phyloP scores from a whole-genome alignment of 23 red algal species.

The Gracilaria caudata region DNA sequence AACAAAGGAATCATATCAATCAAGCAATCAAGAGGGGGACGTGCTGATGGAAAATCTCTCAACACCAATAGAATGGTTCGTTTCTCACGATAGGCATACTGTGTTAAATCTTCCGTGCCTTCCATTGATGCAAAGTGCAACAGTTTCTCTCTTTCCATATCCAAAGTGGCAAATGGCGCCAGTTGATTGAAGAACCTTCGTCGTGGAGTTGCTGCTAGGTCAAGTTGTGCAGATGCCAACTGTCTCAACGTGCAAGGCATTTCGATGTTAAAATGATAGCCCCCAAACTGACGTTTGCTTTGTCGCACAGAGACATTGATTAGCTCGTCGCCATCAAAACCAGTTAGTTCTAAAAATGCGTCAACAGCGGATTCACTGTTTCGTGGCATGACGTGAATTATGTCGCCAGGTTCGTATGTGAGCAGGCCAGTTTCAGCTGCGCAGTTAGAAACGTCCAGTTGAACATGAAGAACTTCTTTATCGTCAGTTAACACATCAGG shows the following conservation, averaged over 20 bases:
- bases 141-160: slow-evolving; percentile 62
- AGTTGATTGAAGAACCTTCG: slow-evolving; percentile 80
- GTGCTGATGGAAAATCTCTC: slow-evolving; percentile 87
- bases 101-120: slow-evolving; percentile 64
- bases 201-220: slow-evolving; percentile 66
- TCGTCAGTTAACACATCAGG: slow-evolving; percentile 49
- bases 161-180: slow-evolving; percentile 65
- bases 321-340: slow-evolving; percentile 38
- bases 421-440: slow-evolving; percentile 18
- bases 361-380: slow-evolving; percentile 66
- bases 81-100: slow-evolving; percentile 81
- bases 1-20: slow-evolving; percentile 82
- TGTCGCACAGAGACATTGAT: slow-evolving; percentile 36
- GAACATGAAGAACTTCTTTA: slow-evolving; percentile 81
- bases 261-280: slow-evolving; percentile 46
- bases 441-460: slow-evolving; percentile 33
- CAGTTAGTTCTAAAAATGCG: slow-evolving; percentile 69
- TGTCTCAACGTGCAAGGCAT: slow-evolving; percentile 69
- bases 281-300: slow-evolving; percentile 26
- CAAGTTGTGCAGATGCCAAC: slow-evolving; percentile 80
- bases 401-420: slow-evolving; percentile 76
- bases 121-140: slow-evolving; percentile 66
- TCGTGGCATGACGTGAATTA: slow-evolving; percentile 78
- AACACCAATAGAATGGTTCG: slow-evolving; percentile 80
- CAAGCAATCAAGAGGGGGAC: slow-evolving; percentile 71